A percentile compares a stretch with the other conserved stretches of the same genome.
Conservation (phyloP, 768 basidiomycete genomes). For the Clitopilus passeckerianus region DNA sequence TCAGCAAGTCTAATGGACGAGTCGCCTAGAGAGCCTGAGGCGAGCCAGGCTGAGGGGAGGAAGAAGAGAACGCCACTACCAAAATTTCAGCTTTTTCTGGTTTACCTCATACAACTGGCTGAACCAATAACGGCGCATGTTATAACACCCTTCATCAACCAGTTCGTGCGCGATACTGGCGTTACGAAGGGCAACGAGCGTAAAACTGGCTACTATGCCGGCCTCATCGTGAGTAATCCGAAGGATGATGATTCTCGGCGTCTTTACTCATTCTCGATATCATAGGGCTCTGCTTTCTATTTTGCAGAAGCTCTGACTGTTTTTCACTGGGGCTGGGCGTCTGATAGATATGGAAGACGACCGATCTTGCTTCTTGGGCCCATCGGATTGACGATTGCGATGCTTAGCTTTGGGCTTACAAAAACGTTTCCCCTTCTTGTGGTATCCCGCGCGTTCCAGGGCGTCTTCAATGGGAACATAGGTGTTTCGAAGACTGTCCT, state of each 20-base stretch:
- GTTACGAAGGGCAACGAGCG: constrained; percentile 38
- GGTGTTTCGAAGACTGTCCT: constrained; percentile 14
- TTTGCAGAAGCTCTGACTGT: constrained; percentile 26
- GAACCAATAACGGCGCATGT: constrained; percentile 27
- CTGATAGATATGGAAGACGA: constrained; percentile 28
- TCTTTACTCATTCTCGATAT: not conserved
- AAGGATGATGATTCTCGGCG: not conserved
- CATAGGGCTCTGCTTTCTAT: constrained; percentile 31
- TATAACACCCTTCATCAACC: constrained; percentile 42
- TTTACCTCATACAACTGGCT: constrained; percentile 27
- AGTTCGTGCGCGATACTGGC: constrained; percentile 37
- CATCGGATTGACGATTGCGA: constrained; percentile 24
- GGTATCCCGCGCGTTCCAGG: constrained; percentile 9
- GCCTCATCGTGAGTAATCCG: constrained; percentile 30
- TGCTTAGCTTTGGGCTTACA: constrained; percentile 29
- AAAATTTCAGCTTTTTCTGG: constrained; percentile 30
- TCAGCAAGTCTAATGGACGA: not conserved
- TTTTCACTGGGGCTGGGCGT: constrained; percentile 26
- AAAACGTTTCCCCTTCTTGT: constrained; percentile 17
- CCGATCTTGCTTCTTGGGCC: constrained; percentile 28
- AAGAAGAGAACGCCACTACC: constrained; percentile 24
- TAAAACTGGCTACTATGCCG: constrained; percentile 45
- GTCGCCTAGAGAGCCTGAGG: not conserved
- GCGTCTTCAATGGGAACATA: constrained; percentile 31
- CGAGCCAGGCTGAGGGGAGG: not conserved